Evolutionary conservation across 2,329 filamentous ascomycete genomes (phyloP), one percentile per base, ranked within the genome.

Genomic region (Massarina eburnea): DNA sequence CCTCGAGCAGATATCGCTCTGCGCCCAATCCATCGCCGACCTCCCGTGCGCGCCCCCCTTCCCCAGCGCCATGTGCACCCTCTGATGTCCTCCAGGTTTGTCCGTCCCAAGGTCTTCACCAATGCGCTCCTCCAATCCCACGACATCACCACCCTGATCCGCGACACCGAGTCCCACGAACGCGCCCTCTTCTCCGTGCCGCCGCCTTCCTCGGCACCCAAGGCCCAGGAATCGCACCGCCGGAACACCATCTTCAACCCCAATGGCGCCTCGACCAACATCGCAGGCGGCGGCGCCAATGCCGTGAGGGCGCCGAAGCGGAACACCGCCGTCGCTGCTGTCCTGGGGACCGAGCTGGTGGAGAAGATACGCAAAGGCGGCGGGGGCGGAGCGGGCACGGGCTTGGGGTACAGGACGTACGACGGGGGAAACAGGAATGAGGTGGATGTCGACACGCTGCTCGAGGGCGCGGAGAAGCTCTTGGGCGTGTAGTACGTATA

Each of bases 151-250:
- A 83, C 89, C 10, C 77, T 99, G 38, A 96, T 99, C 62, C 88
- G 94, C 49, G 94, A 99, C 69, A 96, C 92, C 3, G 94, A 99
- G 71, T 76, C 87, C 18, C 92, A 97, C 73, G 94, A 99, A 71
- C 87, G 91, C 62, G 92, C 92, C 6, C 83, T 99, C 15, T 99
- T 97, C 76, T 95, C 92, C 29, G 85, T 96, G 0, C 91, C 92
- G 1, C 84, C 88, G 0, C 82, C 88, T 0, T 78, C 79, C 64
- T 32, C 74, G 61, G 40, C 71, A 62, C 52, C 75, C 65, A 68
- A 77, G 67, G 57, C 71, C 59, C 45, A 76, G 68, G 51, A 80
- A 60, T 48, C 63, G 12, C 71, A 67, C 36, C 70, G 80, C 41
- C 70, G 74, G 54, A 76, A 74, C 48, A 81, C 77, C 24, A 76